Evolutionary conservation across 106 monocot species (phyloP).

Genomic region (Triglochin maritima): DNA sequence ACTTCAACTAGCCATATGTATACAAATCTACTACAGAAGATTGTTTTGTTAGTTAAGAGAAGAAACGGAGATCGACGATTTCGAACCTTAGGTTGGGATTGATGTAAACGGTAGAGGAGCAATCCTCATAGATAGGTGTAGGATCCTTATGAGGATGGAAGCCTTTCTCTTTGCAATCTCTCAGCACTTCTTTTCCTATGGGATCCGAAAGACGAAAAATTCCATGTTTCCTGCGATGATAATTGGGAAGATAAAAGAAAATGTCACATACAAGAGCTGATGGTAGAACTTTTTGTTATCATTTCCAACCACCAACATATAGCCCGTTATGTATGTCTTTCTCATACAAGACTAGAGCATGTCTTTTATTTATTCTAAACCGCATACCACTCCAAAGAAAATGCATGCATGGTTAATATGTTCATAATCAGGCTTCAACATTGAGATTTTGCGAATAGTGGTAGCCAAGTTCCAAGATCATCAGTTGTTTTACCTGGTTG

Average conservation of each 20-base stretch:
- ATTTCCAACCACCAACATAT: no score
- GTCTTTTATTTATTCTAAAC: no score
- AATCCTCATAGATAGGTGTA: conserved; percentile 63
- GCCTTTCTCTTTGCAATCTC: conserved; percentile 73
- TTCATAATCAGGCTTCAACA: no score
- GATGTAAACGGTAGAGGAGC: conserved; percentile 70
- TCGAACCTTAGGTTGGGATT: conserved; percentile 60
- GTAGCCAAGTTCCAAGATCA: no score
- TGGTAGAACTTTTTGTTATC: background rate
- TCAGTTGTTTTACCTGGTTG: conserved; percentile 4
- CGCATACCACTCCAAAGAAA: no score
- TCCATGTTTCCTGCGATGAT: conserved; percentile 11
- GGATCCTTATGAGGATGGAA: conserved; percentile 87
- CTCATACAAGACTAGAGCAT: no score
- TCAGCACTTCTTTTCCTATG: conserved; percentile 41
- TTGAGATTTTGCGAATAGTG: no score
- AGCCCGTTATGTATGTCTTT: no score
- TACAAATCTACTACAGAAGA: no score
- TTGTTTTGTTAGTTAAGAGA: background rate
- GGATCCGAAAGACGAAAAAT: conserved; percentile 16
- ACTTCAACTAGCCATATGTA: no score
- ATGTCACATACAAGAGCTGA: background rate
- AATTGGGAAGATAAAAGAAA: background rate
- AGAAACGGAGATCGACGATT: conserved; percentile 57
- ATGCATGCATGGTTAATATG: no score